phyloP scores from a whole-genome alignment of 2,329 filamentous ascomycete genomes.

The Alternaria sp. region DNA sequence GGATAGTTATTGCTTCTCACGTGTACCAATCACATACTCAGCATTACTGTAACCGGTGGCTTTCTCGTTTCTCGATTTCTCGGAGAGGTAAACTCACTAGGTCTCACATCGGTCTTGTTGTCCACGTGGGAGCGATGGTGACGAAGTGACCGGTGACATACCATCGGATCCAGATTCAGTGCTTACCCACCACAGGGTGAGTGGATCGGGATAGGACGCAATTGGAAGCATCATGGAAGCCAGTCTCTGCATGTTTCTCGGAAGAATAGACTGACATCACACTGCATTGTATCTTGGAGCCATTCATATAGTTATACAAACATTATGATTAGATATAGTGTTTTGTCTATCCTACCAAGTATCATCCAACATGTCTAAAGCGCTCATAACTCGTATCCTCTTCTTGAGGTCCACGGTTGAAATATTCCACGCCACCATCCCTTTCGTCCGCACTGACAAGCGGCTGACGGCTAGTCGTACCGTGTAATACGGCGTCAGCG shows the following conservation, averaged over 20 bases:
- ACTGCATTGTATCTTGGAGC: neutral
- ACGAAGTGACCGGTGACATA: neutral
- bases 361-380: conserved; percentile 12
- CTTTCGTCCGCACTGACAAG: conserved; percentile 17
- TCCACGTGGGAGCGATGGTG: neutral
- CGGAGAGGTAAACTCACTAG: neutral
- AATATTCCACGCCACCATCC: conserved; percentile 14
- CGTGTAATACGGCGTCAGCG: conserved; percentile 25
- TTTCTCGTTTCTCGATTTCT: neutral
- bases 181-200: neutral
- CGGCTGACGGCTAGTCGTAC: conserved; percentile 22
- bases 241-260: neutral
- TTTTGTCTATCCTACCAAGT: neutral
- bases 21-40: neutral
- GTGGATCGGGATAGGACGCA: neutral
- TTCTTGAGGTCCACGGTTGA: conserved; percentile 2
- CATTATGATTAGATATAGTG: neutral
- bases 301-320: neutral
- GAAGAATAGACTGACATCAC: neutral
- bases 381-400: conserved; percentile 29
- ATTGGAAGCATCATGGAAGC: neutral
- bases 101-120: neutral
- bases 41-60: neutral
- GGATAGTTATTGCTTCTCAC: neutral
- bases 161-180: neutral